Conservation (phyloP, 306 rosid genomes). For the Glycyrrhiza uralensis region DNA sequence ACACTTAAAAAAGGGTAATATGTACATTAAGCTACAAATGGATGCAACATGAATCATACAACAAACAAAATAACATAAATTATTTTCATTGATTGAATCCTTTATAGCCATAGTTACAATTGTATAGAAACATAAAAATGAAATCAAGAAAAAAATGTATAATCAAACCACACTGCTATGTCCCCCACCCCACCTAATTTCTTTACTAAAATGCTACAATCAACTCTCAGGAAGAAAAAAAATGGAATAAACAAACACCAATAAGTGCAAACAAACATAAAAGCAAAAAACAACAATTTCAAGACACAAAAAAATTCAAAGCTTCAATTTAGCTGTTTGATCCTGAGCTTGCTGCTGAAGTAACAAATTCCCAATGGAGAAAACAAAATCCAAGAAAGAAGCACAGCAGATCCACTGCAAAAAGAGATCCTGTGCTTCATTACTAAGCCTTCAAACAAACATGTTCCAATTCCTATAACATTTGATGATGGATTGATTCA, state of each 20-base stretch:
- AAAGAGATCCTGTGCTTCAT: slow-evolving; percentile 41
- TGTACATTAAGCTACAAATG: slow-evolving; percentile 6
- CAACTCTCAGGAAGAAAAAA: slow-evolving; percentile 12
- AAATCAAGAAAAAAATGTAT: slow-evolving; percentile 13
- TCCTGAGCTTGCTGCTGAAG: not conserved
- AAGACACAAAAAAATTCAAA: not conserved
- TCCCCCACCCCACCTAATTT: slow-evolving; percentile 15
- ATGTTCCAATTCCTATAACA: slow-evolving; percentile 24
- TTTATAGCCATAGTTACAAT: slow-evolving; percentile 39
- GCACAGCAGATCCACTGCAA: slow-evolving; percentile 38
- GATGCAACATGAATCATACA: slow-evolving; percentile 14
- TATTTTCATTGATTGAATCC: slow-evolving; percentile 42
- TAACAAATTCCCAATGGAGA: slow-evolving; percentile 8
- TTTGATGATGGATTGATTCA: slow-evolving; percentile 20
- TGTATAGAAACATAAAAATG: slow-evolving; percentile 22
- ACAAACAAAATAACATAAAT: slow-evolving; percentile 26
- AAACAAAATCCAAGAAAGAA: slow-evolving; percentile 33
- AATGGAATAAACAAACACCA: slow-evolving; percentile 15
- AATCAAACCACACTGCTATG: slow-evolving; percentile 33
- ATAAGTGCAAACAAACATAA: not conserved
- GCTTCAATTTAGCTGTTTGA: slow-evolving; percentile 22
- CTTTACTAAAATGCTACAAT: slow-evolving; percentile 27
- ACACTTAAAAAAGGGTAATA: not conserved
- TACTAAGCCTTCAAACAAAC: slow-evolving; percentile 1
- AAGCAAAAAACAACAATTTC: slow-evolving; percentile 16